Base-by-base conservation (phyloP, 2,329 filamentous ascomycete genomes). In the Orbilia oligospora region DNA sequence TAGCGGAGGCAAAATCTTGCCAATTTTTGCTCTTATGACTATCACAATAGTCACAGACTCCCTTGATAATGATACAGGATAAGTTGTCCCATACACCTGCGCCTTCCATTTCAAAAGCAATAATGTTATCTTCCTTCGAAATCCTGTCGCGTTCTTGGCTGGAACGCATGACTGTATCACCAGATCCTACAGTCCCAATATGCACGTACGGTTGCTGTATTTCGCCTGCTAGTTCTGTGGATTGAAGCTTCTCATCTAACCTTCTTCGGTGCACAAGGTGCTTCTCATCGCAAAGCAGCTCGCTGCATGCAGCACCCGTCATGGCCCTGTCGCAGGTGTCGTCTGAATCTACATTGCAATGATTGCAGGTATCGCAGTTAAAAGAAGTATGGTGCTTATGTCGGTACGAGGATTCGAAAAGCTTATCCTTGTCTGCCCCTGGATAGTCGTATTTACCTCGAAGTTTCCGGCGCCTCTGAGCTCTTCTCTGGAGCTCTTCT, bases 31-130 rank as follows among this genome's bases (percentile, higher is more conserved):
- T 84, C 70, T 85, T 85, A 73, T 86, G 85, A 22, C 83, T 83
- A 71, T 86, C 85, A 0, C 84, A 82, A 49, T 86, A 86, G 80
- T 86, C 83, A 38, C 83, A 85, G 0, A 85, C 83, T 0, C 85
- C 85, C 76, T 82, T 84, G 65, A 83, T 82, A 36, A 83, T 64
- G 2, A 84, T 79, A 22, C 80, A 83, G 0, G 82, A 82, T 4
- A 83, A 53, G n/a, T 80, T 78, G 24, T 85, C 83, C 83, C 83
- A 85, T 0, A 84, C 81, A 2, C 84, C 84, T 0, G 83, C 84
- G 1, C 82, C 82, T 67, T 85, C 84, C 83, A 85, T 85, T 46
- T 85, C 84, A 38, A 83, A 84, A 9, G 51, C 81, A 44, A 83
- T 82, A 16, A 83, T 78, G 0, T 80, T 64, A 2, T 83, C 78